Base-by-base conservation (phyloP, 805 yeast species). In the Saccharomycopsis babjevae region DNA sequence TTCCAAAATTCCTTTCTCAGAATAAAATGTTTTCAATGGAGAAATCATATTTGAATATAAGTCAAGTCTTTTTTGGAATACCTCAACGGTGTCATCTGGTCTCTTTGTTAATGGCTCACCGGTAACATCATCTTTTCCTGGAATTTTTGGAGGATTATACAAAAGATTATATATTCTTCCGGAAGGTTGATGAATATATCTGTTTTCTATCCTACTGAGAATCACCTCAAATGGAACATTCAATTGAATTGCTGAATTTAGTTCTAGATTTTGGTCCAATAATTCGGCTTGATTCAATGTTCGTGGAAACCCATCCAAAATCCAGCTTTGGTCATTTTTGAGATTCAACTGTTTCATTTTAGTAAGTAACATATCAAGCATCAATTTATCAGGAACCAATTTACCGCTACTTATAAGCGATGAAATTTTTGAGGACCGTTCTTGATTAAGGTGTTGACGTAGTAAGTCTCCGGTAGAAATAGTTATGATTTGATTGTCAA, bases 301-400 rank as follows among this genome's bases (percentile, higher is more conserved):
- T 64, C 98, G 77, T 5, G 98, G 98, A 68, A 91, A 93, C 52
- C 98, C 98, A 71, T 92, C 98, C 57, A 93, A 75, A 36, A 92
- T 75, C 89, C 96, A 92, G 5, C 83, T 74, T 1, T 83, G 66
- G 1, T 72, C 59, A 0, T 72, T 54, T 42, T 74, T 72, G 79
- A 85, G 81, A 8, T 71, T 67, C 6, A 72, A 68, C 5, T 64
- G 59, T 7, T 66, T 58, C 60, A 90, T 71, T 58, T 87, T 85
- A 15, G 70, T 63, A 1, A 78, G 75, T 1, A 90, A 80, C 36
- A 90, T 68, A 2, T 71, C 73, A 1, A 85, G 84, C 81, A 92
- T 86, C 16, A 83, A 72, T 0, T 71, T 63, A 70, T 93, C 96
- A 0, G 97, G 96, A 1, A 93, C 78, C 52, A 93, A 73, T 34